Evolutionary conservation across 2,329 filamentous ascomycete genomes (phyloP).

Genomic region (Dactylellina haptotyla): DNA sequence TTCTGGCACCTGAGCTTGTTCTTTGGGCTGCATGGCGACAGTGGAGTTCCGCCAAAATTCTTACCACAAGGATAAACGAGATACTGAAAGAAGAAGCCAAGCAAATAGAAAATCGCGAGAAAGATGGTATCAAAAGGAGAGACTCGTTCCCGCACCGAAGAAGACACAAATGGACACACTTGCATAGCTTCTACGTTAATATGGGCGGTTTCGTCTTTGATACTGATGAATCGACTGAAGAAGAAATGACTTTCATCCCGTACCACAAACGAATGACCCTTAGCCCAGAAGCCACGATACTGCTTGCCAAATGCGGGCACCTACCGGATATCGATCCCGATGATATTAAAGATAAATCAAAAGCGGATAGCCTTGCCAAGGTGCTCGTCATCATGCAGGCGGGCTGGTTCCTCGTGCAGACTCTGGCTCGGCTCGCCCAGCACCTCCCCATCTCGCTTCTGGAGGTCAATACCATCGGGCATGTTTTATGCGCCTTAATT

Average conservation of each 20-base stretch:
- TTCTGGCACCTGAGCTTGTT: slow-evolving; percentile 53
- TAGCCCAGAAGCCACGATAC: neutral
- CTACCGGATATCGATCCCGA: slow-evolving; percentile 30
- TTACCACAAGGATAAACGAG: neutral
- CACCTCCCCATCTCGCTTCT: slow-evolving; percentile 49
- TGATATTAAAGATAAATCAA: slow-evolving; percentile 55
- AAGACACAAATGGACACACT: slow-evolving; percentile 48
- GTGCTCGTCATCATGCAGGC: slow-evolving; percentile 52
- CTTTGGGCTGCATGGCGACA: slow-evolving; percentile 50
- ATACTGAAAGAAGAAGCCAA: slow-evolving; percentile 10
- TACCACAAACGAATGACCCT: slow-evolving; percentile 23
- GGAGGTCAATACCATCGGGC: slow-evolving; percentile 40
- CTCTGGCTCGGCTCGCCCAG: slow-evolving; percentile 43
- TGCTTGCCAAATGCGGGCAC: slow-evolving; percentile 19
- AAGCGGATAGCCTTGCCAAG: slow-evolving; percentile 52
- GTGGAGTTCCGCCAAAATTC: slow-evolving; percentile 38
- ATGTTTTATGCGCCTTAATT: slow-evolving; percentile 34
- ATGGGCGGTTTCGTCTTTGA: slow-evolving; percentile 54
- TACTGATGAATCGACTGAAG: slow-evolving; percentile 5
- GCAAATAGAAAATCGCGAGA: slow-evolving; percentile 6
- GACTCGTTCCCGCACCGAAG: slow-evolving; percentile 6
- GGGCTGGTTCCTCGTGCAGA: slow-evolving; percentile 52
- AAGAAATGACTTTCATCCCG: slow-evolving; percentile 17
- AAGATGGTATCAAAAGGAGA: neutral
- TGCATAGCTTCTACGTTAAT: slow-evolving; percentile 56